These are phyloP conservation scores for Calocybe indica DNA, from an alignment of 768 basidiomycete genomes.

Conservation along the genomic window DNA sequence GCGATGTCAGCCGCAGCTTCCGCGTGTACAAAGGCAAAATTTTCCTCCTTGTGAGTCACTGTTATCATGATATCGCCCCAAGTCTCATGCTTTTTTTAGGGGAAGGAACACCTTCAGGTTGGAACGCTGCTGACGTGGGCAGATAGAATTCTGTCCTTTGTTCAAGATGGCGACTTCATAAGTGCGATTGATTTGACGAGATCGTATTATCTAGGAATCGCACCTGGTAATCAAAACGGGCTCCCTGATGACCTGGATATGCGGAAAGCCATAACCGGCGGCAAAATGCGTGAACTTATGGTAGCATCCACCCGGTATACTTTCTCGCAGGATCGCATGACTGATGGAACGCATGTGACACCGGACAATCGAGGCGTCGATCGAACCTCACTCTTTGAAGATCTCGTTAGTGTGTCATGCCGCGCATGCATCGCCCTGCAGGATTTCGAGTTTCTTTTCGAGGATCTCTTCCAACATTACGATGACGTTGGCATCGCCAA, in stretches of 20 bases:
- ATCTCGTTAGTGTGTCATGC: constrained; percentile 70
- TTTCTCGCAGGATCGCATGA: constrained; percentile 94
- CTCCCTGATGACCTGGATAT: constrained; percentile 65
- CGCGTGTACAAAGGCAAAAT: constrained; percentile 85
- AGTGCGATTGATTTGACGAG: constrained; percentile 83
- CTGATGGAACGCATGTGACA: constrained; percentile 77
- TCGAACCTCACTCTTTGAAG: constrained; percentile 84
- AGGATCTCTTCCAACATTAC: constrained; percentile 90
- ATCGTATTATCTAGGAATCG: constrained; percentile 73
- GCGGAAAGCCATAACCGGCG: constrained; percentile 61
- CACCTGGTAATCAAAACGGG: constrained; percentile 81
- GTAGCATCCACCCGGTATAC: constrained; percentile 81
- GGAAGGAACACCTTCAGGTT: constrained; percentile 60
- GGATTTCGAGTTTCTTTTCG: constrained; percentile 85
- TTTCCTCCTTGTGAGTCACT: constrained; percentile 71
- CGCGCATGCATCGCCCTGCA: constrained; percentile 76
- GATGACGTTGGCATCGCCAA: constrained; percentile 75
- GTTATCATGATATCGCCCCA: constrained; percentile 1
- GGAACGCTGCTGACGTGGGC: constrained; percentile 94
- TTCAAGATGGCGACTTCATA: constrained; percentile 84
- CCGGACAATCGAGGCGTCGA: constrained; percentile 89
- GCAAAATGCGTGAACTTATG: constrained; percentile 79
- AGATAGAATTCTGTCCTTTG: constrained; percentile 79
- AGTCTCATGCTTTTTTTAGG: constrained; percentile 32
- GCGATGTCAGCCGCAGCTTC: constrained; percentile 64